phyloP scores from a whole-genome alignment of 2,329 filamentous ascomycete species.

The Ploettnerulaceae sp. region DNA sequence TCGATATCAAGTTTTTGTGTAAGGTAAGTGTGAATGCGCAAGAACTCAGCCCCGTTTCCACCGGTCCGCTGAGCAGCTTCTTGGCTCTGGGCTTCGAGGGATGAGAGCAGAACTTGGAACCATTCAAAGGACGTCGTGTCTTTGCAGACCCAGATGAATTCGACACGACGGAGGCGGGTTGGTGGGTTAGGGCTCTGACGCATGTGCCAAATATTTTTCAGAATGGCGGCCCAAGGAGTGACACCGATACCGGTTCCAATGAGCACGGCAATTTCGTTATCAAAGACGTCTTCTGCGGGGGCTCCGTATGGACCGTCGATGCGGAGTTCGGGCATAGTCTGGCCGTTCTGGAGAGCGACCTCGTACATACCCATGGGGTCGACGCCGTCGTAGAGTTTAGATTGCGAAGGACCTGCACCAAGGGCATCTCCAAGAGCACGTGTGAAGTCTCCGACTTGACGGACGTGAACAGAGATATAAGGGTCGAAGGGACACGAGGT shows the following conservation, averaged over 20 bases:
- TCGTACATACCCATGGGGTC: slow-evolving; percentile 98
- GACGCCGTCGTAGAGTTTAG: slow-evolving; percentile 83
- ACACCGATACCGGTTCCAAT: slow-evolving; percentile 85
- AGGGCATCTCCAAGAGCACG: slow-evolving; percentile 88
- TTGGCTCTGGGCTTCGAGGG: slow-evolving; percentile 80
- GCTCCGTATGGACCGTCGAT: slow-evolving; percentile 96
- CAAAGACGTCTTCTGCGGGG: slow-evolving; percentile 94
- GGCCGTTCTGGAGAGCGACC: slow-evolving; percentile 86
- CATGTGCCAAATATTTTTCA: slow-evolving; percentile 98
- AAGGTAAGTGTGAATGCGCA: slow-evolving; percentile 96
- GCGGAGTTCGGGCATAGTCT: slow-evolving; percentile 83
- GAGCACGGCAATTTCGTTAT: slow-evolving; percentile 82
- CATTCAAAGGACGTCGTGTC: slow-evolving; percentile 96
- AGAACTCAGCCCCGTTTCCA: slow-evolving; percentile 71
- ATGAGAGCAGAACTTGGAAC: slow-evolving; percentile 93
- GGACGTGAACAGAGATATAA: slow-evolving; percentile 90
- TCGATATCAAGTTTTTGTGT: slow-evolving; percentile 90
- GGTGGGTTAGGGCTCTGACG: slow-evolving; percentile 87
- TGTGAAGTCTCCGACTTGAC: slow-evolving; percentile 96
- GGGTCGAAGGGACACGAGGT: slow-evolving; percentile 96
- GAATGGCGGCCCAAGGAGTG: slow-evolving; percentile 78
- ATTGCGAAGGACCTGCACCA: slow-evolving; percentile 83
- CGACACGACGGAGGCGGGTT: slow-evolving; percentile 82
- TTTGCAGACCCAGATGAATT: slow-evolving; percentile 99
- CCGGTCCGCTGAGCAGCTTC: slow-evolving; percentile 63